Evolutionary conservation across 306 rosid species (phyloP), one percentile per base, ranked within the genome.

Genomic region (Elaeagnus macrophylla): DNA sequence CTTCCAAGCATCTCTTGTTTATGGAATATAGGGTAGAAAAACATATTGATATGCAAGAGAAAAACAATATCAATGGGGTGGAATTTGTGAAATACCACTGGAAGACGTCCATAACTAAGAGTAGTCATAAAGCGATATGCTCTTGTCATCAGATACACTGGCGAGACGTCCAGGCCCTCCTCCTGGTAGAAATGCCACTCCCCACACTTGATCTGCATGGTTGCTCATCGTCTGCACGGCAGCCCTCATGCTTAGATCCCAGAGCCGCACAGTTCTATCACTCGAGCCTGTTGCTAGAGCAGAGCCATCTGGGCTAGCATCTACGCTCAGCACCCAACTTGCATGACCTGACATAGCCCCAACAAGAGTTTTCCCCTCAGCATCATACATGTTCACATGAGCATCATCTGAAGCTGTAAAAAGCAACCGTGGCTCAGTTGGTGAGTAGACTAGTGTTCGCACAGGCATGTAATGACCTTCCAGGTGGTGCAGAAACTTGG

Each of bases 381-480:
- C 85, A 64, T 91, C 99, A 42, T 91, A 87, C 94, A 91, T 91
- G 77, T 91, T 89, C 37, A 93, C 89, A 53, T 84, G 89, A 7
- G 79, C 77, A 47, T 93, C 99, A 48, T 93, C 99, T 0, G 99
- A 93, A 51, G 86, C 99, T 4, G 96, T 66, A 65, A 87, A 93
- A 69, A 93, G 85, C 10, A 93, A 58, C 56, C 95, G 75, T 19
- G 94, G 80, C 56, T 93, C 96, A 11, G 74, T 70, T 2, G 96
- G 96, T 10, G 99, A 93, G 62, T 76, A 87, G n/a, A 80, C 95
- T 7, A 87, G 95, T 15, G 96, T 76, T 18, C 99, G 74, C 60
- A 93, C 96, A 0, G 99, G 89, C 99, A 93, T 93, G 81, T 45
- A 77, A 71, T 87, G 99, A 53, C 99, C 99, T 69, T 84, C 96